Base-by-base conservation (phyloP, 768 basidiomycete species). In the Tubosaeta sp. region DNA sequence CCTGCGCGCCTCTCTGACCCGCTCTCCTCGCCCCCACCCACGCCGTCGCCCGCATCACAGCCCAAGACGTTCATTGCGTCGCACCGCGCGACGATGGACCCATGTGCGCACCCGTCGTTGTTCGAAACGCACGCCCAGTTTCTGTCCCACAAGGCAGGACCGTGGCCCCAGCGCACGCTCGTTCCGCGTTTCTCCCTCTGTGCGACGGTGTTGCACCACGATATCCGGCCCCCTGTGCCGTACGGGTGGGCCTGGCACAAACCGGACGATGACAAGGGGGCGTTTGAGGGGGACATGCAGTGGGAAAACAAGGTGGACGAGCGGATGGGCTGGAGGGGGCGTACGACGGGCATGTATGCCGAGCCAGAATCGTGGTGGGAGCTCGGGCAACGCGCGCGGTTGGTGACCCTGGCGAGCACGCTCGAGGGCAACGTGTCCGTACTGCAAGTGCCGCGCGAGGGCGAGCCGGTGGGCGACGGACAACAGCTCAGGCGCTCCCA, bases 251-350 rank as follows among this genome's bases (percentile, higher is more conserved):
- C 74, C 0, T 75, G 72, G 7, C 29, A 50, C 2, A 31, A 17
- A 0, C 31, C 13, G 13, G 69, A 73, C 12, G 32, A 33, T 2
- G 29, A n/a, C 10, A 16, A 17, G 6, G 70, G 71, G 4, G 64
- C 64, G 3, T 63, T 50, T 16, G 72, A 83, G 57, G 65, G 58
- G 3, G 82, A 88, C 65, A 78, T 84, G 9, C 74, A 73, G 0
- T 92, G 85, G 80, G 78, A 82, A 14, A 73, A 78, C 31, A 90
- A 85, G 70, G 27, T 69, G 1, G 78, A 86, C 62, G 80, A 85
- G 53, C 71, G 79, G 4, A 56, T 89, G 16, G 72, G 82, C 37
- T 91, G 89, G 89, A 75, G 89, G 37, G 89, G 89, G 4, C 80
- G 80, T 38, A 86, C 81, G 42, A 89, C 88, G 0, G 89, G 88